Evolutionary conservation across 306 rosid genomes (phyloP), one percentile per base, ranked within the genome.

Genomic region (Quercus ilex): DNA sequence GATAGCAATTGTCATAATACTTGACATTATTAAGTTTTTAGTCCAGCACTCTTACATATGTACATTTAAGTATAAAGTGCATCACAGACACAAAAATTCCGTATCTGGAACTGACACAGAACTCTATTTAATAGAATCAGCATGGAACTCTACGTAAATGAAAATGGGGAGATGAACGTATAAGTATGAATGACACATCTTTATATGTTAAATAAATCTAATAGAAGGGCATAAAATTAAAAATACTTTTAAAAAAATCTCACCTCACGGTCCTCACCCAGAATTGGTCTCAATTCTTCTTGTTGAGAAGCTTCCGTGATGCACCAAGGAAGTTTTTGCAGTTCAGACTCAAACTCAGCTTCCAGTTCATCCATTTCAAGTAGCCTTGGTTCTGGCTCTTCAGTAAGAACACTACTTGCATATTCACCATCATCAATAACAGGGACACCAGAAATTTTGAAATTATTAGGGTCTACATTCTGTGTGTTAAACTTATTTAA

Each of bases 321-420:
- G 81, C 90, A 82, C 85, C 89, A 85, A 64, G 97, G 88, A 75
- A 92, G 92, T 84, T 89, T 87, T 85, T 83, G 89, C 43, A 92
- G 83, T 83, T 92, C 97, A 49, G 86, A 80, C 59, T 87, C 93
- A 43, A 92, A 93, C 80, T 92, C 97, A 69, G 93, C 93, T 86
- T 90, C 92, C 80, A 92, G 76, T 79, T 86, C 88, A 86, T 87
- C 90, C 86, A 90, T 89, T 80, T 86, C 92, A 49, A 46, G 80
- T 55, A 69, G 69, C 69, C 55, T 86, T 6, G 77, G 78, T 52
- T 80, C 89, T 57, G 85, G 88, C 60, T 90, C 95, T 83, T 90
- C 97, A 6, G 97, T 89, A 60, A 92, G 87, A 79, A 80, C 88
- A 81, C 97, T 89, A 83, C 93, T 90, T 49, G 80, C 86, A 82